Evolutionary conservation across 345 rosid species (phyloP).

Genomic region (Aquilaria malaccensis): DNA sequence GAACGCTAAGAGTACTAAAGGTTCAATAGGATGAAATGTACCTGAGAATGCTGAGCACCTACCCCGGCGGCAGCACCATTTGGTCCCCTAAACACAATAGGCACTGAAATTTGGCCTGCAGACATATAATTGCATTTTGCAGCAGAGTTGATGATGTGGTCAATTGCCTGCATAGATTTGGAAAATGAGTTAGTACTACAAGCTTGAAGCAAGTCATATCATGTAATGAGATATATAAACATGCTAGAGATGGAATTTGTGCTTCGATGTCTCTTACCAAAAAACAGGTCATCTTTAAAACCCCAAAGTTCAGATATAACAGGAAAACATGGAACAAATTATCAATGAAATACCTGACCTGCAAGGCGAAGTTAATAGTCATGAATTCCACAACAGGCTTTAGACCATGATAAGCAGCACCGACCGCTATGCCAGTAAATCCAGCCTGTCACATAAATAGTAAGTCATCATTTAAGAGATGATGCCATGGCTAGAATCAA

Average conservation of each 20-base stretch:
- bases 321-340: not conserved
- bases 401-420: slow-evolving; percentile 88
- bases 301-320: not conserved
- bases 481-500: no score
- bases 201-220: slow-evolving; percentile 1
- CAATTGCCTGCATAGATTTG: slow-evolving; percentile 60
- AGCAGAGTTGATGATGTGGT: slow-evolving; percentile 86
- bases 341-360: slow-evolving; percentile 35
- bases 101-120: slow-evolving; percentile 70
- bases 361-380: slow-evolving; percentile 95
- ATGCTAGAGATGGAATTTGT: no score
- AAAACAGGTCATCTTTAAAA: no score
- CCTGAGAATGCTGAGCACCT: slow-evolving; percentile 95
- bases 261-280: no score
- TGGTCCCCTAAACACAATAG: slow-evolving; percentile 93
- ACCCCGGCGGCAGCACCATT: slow-evolving; percentile 99
- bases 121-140: slow-evolving; percentile 90
- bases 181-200: slow-evolving; percentile 7
- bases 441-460: slow-evolving; percentile 62
- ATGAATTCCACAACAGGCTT: slow-evolving; percentile 85
- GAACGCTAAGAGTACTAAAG: not conserved
- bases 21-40: not conserved
- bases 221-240: not conserved
- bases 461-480: not conserved
- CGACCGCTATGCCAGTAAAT: slow-evolving; percentile 94